These are phyloP conservation scores for Hibiscus syriacus DNA, from an alignment of 345 rosid species.

Conservation along the genomic window DNA sequence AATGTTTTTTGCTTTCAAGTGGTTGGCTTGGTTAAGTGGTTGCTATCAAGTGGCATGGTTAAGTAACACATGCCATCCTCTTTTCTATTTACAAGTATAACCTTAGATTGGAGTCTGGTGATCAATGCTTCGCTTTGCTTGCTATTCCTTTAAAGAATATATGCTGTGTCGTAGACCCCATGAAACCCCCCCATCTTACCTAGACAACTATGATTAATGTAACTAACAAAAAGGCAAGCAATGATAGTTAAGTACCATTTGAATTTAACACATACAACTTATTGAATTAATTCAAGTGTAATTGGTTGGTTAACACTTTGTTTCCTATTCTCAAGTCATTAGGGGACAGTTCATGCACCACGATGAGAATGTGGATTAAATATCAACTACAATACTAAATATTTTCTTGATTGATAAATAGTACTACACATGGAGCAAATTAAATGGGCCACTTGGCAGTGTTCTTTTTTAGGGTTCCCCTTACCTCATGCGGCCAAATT, in stretches of 20 bases:
- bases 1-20: too few species aligned
- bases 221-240: too few species aligned
- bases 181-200: not conserved
- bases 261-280: not conserved
- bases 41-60: constrained; percentile 9
- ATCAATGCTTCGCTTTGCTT: too few species aligned
- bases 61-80: not conserved
- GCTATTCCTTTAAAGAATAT: too few species aligned
- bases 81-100: not conserved
- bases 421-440: too few species aligned
- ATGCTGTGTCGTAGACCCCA: not conserved
- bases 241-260: not conserved
- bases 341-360: not conserved
- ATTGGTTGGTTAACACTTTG: not conserved
- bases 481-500: too few species aligned
- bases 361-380: not conserved
- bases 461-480: too few species aligned
- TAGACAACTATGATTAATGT: not conserved
- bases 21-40: constrained; percentile 22
- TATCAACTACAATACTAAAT: too few species aligned
- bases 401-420: too few species aligned
- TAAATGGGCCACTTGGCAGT: too few species aligned
- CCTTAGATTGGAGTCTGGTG: too few species aligned
- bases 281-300: not conserved
- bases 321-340: not conserved